phyloP scores from a whole-genome alignment of 257 asterid genomes.

The Apocynum venetum region DNA sequence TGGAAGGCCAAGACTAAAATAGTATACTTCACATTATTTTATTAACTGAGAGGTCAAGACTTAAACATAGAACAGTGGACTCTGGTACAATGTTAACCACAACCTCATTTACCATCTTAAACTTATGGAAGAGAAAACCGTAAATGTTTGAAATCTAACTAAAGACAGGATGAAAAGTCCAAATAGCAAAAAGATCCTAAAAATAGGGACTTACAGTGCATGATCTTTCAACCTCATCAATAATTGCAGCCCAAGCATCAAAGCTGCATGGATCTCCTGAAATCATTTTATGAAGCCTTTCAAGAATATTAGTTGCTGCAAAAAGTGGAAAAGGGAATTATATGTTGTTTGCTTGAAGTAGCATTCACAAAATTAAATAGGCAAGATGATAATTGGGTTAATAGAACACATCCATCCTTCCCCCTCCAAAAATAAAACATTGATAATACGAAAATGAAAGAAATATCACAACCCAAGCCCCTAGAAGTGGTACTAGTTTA shows the following conservation, averaged over 20 bases:
- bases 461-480: neutral
- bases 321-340: slow-evolving; percentile 19
- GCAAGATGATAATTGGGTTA: neutral
- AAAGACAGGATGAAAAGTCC: neutral
- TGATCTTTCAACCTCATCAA: slow-evolving; percentile 56
- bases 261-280: slow-evolving; percentile 48
- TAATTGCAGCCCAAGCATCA: slow-evolving; percentile 57
- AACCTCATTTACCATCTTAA: neutral
- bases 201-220: slow-evolving; percentile 41
- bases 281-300: slow-evolving; percentile 54
- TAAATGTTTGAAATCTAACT: neutral
- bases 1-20: neutral
- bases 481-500: neutral
- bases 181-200: neutral
- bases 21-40: neutral
- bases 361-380: neutral
- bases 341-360: neutral
- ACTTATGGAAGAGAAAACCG: neutral
- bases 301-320: slow-evolving; percentile 36
- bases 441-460: neutral
- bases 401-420: no score
- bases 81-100: neutral
- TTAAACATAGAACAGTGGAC: neutral
- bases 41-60: neutral
- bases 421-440: neutral